Evolutionary conservation across 306 rosid species (phyloP).

Genomic region (Vicia villosa): DNA sequence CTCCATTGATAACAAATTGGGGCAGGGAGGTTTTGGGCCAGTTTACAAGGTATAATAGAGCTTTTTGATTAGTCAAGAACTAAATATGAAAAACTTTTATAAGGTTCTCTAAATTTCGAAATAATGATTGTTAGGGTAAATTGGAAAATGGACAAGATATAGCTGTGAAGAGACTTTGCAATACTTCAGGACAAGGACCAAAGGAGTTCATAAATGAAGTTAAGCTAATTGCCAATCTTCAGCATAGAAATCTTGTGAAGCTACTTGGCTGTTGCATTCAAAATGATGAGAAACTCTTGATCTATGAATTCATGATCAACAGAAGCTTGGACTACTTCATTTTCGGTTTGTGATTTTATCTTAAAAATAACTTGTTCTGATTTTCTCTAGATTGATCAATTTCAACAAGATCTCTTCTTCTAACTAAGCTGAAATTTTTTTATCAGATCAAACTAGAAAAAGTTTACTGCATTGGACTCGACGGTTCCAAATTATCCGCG

Average conservation of each 20-base stretch:
- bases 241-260: conserved; percentile 68
- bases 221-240: conserved; percentile 60
- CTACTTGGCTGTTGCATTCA: conserved; percentile 63
- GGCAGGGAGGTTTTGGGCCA: conserved; percentile 60
- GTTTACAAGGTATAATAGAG: conserved; percentile 51
- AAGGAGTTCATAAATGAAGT: conserved; percentile 67
- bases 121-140: conserved; percentile 50
- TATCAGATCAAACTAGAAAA: conserved; percentile 37
- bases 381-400: neutral
- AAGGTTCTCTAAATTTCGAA: conserved; percentile 8
- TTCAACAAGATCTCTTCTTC: neutral
- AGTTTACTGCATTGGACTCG: conserved; percentile 39
- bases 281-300: conserved; percentile 49
- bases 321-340: conserved; percentile 64
- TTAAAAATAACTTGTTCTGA: neutral
- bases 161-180: conserved; percentile 68
- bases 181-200: conserved; percentile 58
- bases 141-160: conserved; percentile 49
- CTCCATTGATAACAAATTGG: conserved; percentile 47
- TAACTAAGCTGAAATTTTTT: conserved; percentile 23
- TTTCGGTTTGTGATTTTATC: conserved; percentile 50
- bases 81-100: neutral
- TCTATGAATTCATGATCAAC: conserved; percentile 68
- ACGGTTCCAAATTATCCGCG: conserved; percentile 54
- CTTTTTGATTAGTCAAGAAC: neutral